These are phyloP conservation scores for Trichoderma polysporum DNA, from an alignment of 2,329 filamentous ascomycete genomes.

Conservation along the genomic window DNA sequence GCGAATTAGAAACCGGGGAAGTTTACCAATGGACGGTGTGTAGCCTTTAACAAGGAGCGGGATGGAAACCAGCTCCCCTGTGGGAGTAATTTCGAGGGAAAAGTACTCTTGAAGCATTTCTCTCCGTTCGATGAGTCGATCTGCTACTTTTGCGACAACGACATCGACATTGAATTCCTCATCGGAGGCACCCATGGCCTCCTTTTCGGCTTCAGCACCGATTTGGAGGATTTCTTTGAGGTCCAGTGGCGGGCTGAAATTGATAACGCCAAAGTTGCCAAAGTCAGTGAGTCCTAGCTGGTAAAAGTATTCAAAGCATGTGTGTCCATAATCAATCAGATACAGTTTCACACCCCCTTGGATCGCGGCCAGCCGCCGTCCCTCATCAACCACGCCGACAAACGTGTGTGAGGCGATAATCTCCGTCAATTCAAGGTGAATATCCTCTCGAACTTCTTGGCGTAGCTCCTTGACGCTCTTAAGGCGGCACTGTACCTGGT, in stretches of 20 bases:
- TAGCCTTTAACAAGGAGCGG: constrained; percentile 89
- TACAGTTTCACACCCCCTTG: constrained; percentile 91
- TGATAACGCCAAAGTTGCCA: constrained; percentile 85
- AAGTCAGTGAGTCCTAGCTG: constrained; percentile 94
- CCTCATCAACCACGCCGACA: constrained; percentile 87
- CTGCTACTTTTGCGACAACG: constrained; percentile 63
- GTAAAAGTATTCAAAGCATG: constrained; percentile 89
- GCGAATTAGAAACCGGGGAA: constrained; percentile 83
- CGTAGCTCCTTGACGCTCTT: constrained; percentile 85
- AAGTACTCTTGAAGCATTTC: constrained; percentile 96
- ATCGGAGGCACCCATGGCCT: constrained; percentile 40
- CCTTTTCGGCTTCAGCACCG: constrained; percentile 69
- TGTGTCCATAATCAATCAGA: constrained; percentile 87
- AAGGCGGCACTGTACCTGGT: constrained; percentile 69
- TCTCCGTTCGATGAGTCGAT: constrained; percentile 69
- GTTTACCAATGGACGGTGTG: constrained; percentile 77
- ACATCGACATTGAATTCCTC: constrained; percentile 65
- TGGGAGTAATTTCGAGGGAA: constrained; percentile 73
- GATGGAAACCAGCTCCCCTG: constrained; percentile 74
- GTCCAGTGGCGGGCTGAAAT: constrained; percentile 72
- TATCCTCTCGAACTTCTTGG: constrained; percentile 72
- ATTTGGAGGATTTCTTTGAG: constrained; percentile 70
- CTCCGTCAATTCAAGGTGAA: constrained; percentile 84
- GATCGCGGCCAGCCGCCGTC: constrained; percentile 82
- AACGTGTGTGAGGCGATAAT: constrained; percentile 87